phyloP scores from a whole-genome alignment of 1,284 basidiomycete species.

The Ustilago tritici region DNA sequence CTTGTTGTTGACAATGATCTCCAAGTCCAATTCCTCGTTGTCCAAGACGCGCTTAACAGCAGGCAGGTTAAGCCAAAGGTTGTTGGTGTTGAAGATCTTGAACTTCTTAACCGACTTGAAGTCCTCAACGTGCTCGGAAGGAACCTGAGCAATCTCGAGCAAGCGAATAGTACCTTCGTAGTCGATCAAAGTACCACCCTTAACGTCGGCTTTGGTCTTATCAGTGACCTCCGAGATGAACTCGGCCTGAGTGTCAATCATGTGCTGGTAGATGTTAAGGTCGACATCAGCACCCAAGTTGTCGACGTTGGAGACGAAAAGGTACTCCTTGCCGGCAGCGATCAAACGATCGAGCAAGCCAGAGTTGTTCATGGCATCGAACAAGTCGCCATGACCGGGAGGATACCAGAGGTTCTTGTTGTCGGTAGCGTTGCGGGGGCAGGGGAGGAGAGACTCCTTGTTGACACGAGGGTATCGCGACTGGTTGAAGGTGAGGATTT shows the following conservation, averaged over 20 bases:
- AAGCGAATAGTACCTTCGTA: constrained; percentile 94
- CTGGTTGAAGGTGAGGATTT: constrained; percentile 85
- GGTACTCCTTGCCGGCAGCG: constrained; percentile 94
- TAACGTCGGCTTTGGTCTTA: constrained; percentile 99
- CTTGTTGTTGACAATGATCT: constrained; percentile 92
- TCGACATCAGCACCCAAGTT: constrained; percentile 96
- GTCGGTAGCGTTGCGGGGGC: constrained; percentile 84
- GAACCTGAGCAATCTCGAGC: constrained; percentile 98
- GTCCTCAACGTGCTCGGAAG: constrained; percentile 96
- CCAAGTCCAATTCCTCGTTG: constrained; percentile 83
- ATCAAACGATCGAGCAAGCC: constrained; percentile 95
- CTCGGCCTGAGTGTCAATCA: constrained; percentile 70
- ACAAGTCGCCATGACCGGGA: constrained; percentile 97
- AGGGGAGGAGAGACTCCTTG: constrained; percentile 92
- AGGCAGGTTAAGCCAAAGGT: constrained; percentile 92
- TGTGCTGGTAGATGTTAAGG: constrained; percentile 74
- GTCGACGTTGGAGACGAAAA: constrained; percentile 99
- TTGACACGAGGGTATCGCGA: constrained; percentile 96
- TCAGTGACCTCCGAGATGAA: constrained; percentile 81
- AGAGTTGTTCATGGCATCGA: constrained; percentile 92
- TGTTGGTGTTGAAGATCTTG: constrained; percentile 79
- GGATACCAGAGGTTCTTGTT: constrained; percentile 96
- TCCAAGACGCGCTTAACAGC: constrained; percentile 96
- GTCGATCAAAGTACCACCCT: constrained; percentile 95
- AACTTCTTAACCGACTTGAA: constrained; percentile 85